Conservation (phyloP, 2,329 filamentous ascomycete species). For the Aureobasidium sp. region DNA sequence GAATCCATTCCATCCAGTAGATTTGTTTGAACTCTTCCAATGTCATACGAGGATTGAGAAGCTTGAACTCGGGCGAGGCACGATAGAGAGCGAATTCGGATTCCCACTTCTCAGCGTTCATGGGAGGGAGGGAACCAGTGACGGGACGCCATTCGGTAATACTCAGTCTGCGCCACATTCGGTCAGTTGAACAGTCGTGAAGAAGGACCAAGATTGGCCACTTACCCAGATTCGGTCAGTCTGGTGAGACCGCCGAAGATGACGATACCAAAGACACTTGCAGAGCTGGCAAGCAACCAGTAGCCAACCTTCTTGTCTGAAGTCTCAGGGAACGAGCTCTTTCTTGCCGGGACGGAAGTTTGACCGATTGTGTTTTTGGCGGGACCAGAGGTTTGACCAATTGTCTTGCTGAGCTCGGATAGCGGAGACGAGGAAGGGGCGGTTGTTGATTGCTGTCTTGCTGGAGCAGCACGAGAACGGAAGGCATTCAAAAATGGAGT, state of each 20-base stretch:
- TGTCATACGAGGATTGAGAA: conserved; percentile 88
- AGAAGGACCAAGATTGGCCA: neutral
- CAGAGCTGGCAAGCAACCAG: conserved; percentile 87
- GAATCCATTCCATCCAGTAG: conserved; percentile 99
- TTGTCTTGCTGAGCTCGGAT: conserved; percentile 24
- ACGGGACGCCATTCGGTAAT: conserved; percentile 99
- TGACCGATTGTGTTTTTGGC: neutral
- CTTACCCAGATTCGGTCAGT: conserved; percentile 89
- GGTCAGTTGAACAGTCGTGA: neutral
- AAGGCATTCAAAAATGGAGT: conserved; percentile 30
- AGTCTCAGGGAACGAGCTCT: conserved; percentile 44
- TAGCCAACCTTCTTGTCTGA: conserved; percentile 74
- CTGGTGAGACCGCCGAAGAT: conserved; percentile 89
- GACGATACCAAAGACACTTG: conserved; percentile 93
- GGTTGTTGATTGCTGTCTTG: conserved; percentile 18
- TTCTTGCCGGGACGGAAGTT: conserved; percentile 5
- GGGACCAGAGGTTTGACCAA: conserved; percentile 15
- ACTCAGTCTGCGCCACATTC: conserved; percentile 56
- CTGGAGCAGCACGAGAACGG: conserved; percentile 19
- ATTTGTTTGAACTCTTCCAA: conserved; percentile 95
- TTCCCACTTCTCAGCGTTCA: conserved; percentile 75
- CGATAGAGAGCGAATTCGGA: conserved; percentile 89
- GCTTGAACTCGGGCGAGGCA: conserved; percentile 82
- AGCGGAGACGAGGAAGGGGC: conserved; percentile 24
- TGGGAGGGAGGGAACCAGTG: conserved; percentile 80